Percentiles rank a stretch among this genome's conserved stretches.
phyloP scores from a whole-genome alignment of 257 asterid species.

The Rhazya stricta region DNA sequence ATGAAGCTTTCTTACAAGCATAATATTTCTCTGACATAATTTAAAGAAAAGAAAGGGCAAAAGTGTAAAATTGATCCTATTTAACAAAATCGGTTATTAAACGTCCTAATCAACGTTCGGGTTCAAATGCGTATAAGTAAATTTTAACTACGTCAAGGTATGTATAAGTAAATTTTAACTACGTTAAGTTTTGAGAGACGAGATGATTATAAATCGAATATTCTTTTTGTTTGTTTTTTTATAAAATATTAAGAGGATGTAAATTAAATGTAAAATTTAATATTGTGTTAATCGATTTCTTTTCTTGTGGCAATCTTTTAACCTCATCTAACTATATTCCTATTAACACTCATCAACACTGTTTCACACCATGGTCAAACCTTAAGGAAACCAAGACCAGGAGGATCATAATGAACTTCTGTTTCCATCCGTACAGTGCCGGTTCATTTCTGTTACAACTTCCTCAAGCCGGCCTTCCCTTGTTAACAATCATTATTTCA shows the following conservation, averaged over 20 bases:
- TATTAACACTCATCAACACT: conserved; percentile 25
- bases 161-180: too few species aligned
- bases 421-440: conserved; percentile 30
- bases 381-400: not conserved
- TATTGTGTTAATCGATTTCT: not conserved
- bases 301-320: conserved; percentile 15
- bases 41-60: too few species aligned
- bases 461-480: conserved; percentile 19
- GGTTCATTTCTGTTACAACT: conserved; percentile 29
- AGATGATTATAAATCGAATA: too few species aligned
- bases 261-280: too few species aligned
- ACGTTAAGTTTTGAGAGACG: too few species aligned
- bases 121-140: too few species aligned
- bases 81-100: too few species aligned
- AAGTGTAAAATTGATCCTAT: too few species aligned
- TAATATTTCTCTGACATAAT: not conserved
- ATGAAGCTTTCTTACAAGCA: not conserved
- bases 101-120: too few species aligned
- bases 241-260: too few species aligned
- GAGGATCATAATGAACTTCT: not conserved
- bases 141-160: too few species aligned
- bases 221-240: too few species aligned
- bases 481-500: not conserved
- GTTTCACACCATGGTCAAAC: conserved; percentile 4
- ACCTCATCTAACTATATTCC: conserved; percentile 26